Conservation (phyloP, 352 stramenopile genomes). For the Pythium guiyangense region DNA sequence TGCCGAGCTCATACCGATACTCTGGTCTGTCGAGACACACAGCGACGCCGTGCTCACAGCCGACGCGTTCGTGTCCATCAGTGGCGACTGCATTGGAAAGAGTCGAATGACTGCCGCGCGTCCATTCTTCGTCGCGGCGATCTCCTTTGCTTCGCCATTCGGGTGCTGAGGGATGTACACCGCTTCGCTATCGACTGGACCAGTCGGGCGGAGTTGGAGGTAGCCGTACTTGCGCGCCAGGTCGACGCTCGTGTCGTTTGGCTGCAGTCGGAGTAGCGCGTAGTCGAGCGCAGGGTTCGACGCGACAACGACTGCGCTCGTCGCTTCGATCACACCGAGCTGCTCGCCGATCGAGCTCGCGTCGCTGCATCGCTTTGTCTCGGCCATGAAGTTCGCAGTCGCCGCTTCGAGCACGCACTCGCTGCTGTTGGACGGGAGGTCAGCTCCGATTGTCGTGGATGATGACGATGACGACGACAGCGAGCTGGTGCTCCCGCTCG, state of each 20-base stretch:
- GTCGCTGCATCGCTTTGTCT: conserved; percentile 38
- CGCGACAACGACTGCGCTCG: conserved; percentile 26
- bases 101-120: conserved; percentile 14
- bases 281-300: conserved; percentile 55
- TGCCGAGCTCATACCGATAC: conserved; percentile 26
- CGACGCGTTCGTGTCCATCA: too few relatives aligned
- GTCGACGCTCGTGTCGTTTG: conserved; percentile 21
- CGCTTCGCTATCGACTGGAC: conserved; percentile 42
- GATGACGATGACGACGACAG: neutral
- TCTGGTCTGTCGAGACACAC: conserved; percentile 7
- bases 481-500: too few relatives aligned
- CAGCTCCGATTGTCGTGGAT: too few relatives aligned
- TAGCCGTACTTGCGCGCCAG: conserved; percentile 47
- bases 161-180: too few relatives aligned
- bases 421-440: conserved; percentile 17
- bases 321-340: conserved; percentile 40
- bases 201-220: conserved; percentile 29
- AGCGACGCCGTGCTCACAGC: too few relatives aligned
- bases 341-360: conserved; percentile 25
- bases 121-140: conserved; percentile 28
- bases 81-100: neutral
- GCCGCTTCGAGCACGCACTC: conserved; percentile 20
- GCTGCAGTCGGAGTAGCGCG: conserved; percentile 39
- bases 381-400: conserved; percentile 53
- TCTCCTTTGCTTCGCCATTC: conserved; percentile 51